Base-by-base conservation (phyloP, 2,329 filamentous ascomycete species). In the Phyllosticta paracitricarpa region DNA sequence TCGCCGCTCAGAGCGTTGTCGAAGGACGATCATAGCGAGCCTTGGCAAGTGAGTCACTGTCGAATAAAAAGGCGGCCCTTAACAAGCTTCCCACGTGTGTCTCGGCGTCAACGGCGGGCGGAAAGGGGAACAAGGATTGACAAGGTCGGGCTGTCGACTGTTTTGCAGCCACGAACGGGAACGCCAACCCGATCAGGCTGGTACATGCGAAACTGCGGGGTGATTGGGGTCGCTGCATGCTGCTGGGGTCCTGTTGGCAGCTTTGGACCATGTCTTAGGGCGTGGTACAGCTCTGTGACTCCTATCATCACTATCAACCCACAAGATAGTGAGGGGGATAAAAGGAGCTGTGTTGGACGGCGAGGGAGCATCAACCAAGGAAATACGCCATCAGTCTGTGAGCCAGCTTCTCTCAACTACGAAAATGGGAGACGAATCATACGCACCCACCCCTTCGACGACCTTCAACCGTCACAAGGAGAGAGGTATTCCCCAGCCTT, bases 401-500 rank as follows among this genome's bases (percentile, higher is more conserved):
- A 14, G 35, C 35, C 35, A 5, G 35, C 4, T 17, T 17, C 4
- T 3, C 35, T n/a, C 40, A 4, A 48, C 40, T 7, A n/a, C 40
- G 7, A 60, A 56, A 4, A 61, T 62, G 62, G 55, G 52, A 2
- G 53, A 22, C 2, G 59, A 63, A 53, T 77, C 82, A 64, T 89
- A 89, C 65, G 85, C 86, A 55, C 87, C 84, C 68, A 78, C 81
- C 67, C 74, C 79, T 28, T 57, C 56, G 5, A 26, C 59, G 1
- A 87, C 83, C 26, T 82, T 89, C 65, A 88, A 88, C 66, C 81
- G 88, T 26, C 83, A 87, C 67, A 83, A 82, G 66, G 78, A 83
- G 63, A 79, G 84, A 76, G 87, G 86, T 86, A 51, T 40, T 22
- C 22, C 25, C 33, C 51, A 2, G 3, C 35, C 2, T 53, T n/a